Evolutionary conservation across 805 yeast genomes (phyloP), one percentile per base, ranked within the genome.

Genomic region (Ogataea glucozyma): DNA sequence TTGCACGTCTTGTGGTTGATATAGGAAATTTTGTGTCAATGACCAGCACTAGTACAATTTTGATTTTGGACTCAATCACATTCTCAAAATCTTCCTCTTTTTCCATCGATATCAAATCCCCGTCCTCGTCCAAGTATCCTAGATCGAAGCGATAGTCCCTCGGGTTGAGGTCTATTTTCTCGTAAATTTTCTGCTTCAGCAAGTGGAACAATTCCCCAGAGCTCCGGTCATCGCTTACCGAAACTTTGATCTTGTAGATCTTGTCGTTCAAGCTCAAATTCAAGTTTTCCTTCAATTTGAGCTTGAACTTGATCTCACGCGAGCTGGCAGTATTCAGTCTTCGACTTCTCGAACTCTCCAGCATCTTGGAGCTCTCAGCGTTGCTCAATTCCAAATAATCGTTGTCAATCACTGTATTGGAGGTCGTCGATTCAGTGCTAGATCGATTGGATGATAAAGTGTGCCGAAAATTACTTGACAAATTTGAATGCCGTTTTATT

Each of bases 111-210:
- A 69, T 55, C 41, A 60, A 38, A 44, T 71, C 73, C 2, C 58
- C 61, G 20, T 67, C 74, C 23, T 66, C 68, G 40, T 71, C 75
- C 12, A 60, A 49, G 43, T 69, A 71, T 23, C 68, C 61, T 9
- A 71, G 40, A 16, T 66, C 66, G 41, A 62, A 55, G 1, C 27
- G 29, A n/a, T 43, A 48, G 1, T 44, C 31, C 13, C 47, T 40
- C 18, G 54, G 30, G 3, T 49, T 46, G 11, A 67, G n/a, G 49
- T 52, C 55, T 12, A 58, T 35, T 26, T 56, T 58, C 4, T 46
- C 50, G 26, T 43, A 42, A 33, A 56, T 47, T 23, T 51, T 50
- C 3, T 48, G 37, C 20, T 41, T 52, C 38, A 49, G 40, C 6
- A 34, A 45, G 4, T 22, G 34, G 4, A 47, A 41, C n/a, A 48